Base-by-base conservation (phyloP, 108 stramenopile species). In the Nitzschia sp. region DNA sequence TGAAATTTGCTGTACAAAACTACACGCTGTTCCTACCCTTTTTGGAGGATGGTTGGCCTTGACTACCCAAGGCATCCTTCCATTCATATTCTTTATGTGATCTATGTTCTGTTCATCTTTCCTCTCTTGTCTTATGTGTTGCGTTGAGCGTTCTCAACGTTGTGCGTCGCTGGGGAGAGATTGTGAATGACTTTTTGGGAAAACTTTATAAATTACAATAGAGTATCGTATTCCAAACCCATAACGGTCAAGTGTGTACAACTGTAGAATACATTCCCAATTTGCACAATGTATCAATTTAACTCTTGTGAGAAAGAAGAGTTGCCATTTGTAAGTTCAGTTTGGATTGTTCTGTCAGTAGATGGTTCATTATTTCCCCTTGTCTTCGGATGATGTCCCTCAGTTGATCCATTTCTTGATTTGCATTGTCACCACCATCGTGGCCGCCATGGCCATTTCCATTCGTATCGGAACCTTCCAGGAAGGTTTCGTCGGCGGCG, bases 311-410 rank as follows among this genome's bases (percentile, higher is more conserved):
- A 17, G 46, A 48, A 1, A 48, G 46, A 48, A 17, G 14, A 17
- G 46, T 3, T 48, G 14, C 46, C 17, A 48, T 48, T 17, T 17
- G 17, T 17, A 2, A 6, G 39, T 58, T 58, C 15, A 58, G 8
- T 39, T 37, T 34, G 10, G 57, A 11, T 58, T 58, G 57, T 7
- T 58, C 57, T 39, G 26, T 6, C 57, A 58, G 2, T 34, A 58
- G 26, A 38, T n/a, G 26, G 9, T 6, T 40, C 57, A 58, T 58
- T 15, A 29, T 29, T 11, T 29, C 26, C 0, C 57, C 57, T 58
- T 58, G 57, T 40, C 38, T 2, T 6, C 26, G 19, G 10, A 58
- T 37, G 38, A 58, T 58, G 11, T 25, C 39, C 5, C 57, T 2
- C 0, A 58, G 57, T 12, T 58, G 57, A 2, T 58, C 57, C 39